phyloP scores from a whole-genome alignment of 2,329 filamentous ascomycete genomes.

The Calonectria honghensis region DNA sequence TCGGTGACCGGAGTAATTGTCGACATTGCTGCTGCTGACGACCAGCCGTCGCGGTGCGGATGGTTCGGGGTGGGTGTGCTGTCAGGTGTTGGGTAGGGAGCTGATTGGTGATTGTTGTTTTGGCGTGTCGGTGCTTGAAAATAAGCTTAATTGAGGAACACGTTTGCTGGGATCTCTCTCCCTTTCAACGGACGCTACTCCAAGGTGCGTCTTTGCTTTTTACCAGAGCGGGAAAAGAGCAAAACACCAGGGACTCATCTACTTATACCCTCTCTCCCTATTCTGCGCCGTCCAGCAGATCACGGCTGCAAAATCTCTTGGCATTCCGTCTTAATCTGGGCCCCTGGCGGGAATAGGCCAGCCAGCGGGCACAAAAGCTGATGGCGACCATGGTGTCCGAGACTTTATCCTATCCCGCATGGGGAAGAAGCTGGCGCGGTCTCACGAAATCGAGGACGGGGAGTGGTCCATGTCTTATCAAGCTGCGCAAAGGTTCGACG shows the following conservation, averaged over 20 bases:
- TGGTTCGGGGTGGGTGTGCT: neutral
- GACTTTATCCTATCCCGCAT: constrained; percentile 17
- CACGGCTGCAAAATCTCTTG: constrained; percentile 22
- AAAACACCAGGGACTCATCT: neutral
- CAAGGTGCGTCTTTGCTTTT: constrained; percentile 10
- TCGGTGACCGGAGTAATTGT: constrained; percentile 56
- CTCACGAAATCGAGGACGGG: constrained; percentile 15
- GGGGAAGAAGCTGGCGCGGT: constrained; percentile 7
- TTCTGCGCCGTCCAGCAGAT: neutral
- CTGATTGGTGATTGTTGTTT: constrained; percentile 1
- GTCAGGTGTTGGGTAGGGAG: neutral
- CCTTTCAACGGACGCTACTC: neutral
- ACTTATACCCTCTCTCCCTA: constrained; percentile 16
- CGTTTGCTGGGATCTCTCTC: neutral
- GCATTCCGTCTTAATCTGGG: constrained; percentile 15
- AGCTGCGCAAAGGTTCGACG: constrained; percentile 16
- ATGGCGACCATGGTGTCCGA: neutral
- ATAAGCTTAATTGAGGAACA: constrained; percentile 15
- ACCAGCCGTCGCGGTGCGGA: neutral
- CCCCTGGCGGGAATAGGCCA: constrained; percentile 12
- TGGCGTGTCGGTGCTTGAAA: neutral
- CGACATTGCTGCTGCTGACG: constrained; percentile 14
- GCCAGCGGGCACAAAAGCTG: constrained; percentile 5
- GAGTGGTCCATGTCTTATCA: constrained; percentile 35
- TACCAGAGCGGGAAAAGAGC: neutral